Evolutionary conservation across 139 green algal genomes (phyloP), one percentile per base, ranked within the genome.

Genomic region (Chlorella sp.): DNA sequence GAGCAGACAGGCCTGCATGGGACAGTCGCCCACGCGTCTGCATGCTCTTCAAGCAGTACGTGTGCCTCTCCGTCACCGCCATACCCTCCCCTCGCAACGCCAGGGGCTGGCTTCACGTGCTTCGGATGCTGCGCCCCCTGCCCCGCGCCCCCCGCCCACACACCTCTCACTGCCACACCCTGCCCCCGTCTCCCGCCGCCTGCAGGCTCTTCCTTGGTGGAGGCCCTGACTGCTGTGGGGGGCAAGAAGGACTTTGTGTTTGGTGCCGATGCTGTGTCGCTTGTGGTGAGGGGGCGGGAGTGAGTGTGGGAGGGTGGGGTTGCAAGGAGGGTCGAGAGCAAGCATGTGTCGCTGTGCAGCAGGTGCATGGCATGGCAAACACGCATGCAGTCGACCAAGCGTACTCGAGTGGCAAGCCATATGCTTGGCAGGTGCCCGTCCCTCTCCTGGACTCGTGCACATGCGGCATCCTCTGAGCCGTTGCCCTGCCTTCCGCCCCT

Each of bases 171-270:
- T 37, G 22, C 76, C n/a, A n/a, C n/a, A n/a, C n/a, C 48, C 32
- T 3, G 15, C 81, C 11, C 64, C 64, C 64, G 16, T 28, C 64
- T 71, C 64, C 64, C 21, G n/a, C n/a, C n/a, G 21, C 21, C n/a
- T 75, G 81, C 81, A 86, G 82, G 82, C 60, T 19, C n/a, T 0
- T 22, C 9, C 15, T 40, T 84, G 84, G 73, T 88, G 30, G 57
- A 88, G 30, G 39, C 73, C 14, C n/a, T 80, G 69, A 68, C 40
- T 14, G 48, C 60, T 15, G 21, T 81, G 1, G 69, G 69, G 1
- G 69, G 60, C 16, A 9, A 26, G 42, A 57, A 83, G 3, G 37
- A 71, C 53, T 89, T 89, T 60, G 39, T 83, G 11, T 89, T 89
- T 14, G 53, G 68, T 28, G n/a, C 30, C 3, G 34, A 36, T 12